These are phyloP conservation scores for Dispira parvispora DNA, from an alignment of 192 early-diverging fungal species.

Conservation along the genomic window DNA sequence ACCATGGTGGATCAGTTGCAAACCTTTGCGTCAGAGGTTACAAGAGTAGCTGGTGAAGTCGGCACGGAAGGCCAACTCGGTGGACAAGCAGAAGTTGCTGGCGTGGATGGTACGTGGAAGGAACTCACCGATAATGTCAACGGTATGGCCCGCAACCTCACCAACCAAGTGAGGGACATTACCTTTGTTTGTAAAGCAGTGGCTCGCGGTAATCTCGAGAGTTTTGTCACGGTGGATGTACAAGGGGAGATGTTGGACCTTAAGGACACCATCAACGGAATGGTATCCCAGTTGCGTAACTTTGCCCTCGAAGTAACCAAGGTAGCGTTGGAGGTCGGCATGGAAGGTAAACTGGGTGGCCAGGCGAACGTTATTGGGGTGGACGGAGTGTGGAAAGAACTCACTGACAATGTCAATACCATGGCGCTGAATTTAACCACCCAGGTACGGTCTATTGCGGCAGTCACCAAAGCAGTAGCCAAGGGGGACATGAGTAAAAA, in stretches of 20 bases:
- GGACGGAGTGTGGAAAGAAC: slow-evolving; percentile 9
- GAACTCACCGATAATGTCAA: slow-evolving; percentile 10
- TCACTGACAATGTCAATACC: slow-evolving; percentile 9
- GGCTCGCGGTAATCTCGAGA: slow-evolving; percentile 5
- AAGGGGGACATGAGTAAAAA: slow-evolving; percentile 10
- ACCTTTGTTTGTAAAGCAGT: slow-evolving; percentile 8
- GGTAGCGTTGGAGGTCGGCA: slow-evolving; percentile 6
- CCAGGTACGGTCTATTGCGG: slow-evolving; percentile 8
- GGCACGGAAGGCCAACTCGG: slow-evolving; percentile 46
- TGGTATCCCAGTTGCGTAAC: slow-evolving; percentile 9
- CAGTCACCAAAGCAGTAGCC: slow-evolving; percentile 6
- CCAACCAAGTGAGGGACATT: slow-evolving; percentile 8
- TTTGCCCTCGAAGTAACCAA: slow-evolving; percentile 8
- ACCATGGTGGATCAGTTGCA: slow-evolving; percentile 25
- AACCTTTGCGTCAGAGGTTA: slow-evolving; percentile 33
- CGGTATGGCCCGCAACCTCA: slow-evolving; percentile 7
- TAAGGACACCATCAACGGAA: slow-evolving; percentile 9
- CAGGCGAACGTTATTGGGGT: slow-evolving; percentile 5
- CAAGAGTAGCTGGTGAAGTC: slow-evolving; percentile 34
- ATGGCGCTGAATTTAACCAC: slow-evolving; percentile 7
- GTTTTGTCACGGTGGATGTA: slow-evolving; percentile 7
- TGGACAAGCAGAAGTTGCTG: slow-evolving; percentile 9
- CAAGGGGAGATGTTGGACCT: slow-evolving; percentile 7
- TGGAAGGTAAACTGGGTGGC: neutral
- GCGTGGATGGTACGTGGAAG: slow-evolving; percentile 6